These are phyloP conservation scores for Terfezia boudieri DNA, from an alignment of 495 filamentous ascomycete species.

Conservation along the genomic window DNA sequence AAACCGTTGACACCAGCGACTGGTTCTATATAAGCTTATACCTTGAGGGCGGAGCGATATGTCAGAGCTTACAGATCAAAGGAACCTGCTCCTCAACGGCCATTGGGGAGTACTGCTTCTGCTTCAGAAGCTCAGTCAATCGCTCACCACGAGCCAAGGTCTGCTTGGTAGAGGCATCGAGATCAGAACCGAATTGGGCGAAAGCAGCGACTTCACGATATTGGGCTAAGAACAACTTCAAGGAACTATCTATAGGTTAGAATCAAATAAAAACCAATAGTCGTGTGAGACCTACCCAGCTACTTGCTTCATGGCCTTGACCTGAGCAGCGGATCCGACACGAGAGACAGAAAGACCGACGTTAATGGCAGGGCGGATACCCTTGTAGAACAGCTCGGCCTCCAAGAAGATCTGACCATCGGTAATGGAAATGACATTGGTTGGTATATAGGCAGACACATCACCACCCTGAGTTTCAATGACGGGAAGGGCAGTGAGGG, in stretches of 20 bases:
- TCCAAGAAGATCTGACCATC: slow-evolving; percentile 99
- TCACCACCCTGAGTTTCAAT: slow-evolving; percentile 99
- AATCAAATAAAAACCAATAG: background rate
- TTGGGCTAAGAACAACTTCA: slow-evolving; percentile 99
- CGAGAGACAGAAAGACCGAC: slow-evolving; percentile 99
- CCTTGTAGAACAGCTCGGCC: slow-evolving; percentile 99
- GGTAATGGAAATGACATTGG: slow-evolving; percentile 99
- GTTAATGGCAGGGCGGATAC: slow-evolving; percentile 99
- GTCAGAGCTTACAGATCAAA: slow-evolving; percentile 40
- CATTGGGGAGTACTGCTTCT: slow-evolving; percentile 99
- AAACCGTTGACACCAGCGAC: slow-evolving; percentile 92
- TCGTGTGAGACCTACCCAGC: slow-evolving; percentile 28
- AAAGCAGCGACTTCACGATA: slow-evolving; percentile 99
- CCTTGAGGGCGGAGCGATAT: background rate
- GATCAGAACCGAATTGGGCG: slow-evolving; percentile 98
- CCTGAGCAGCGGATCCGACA: slow-evolving; percentile 97
- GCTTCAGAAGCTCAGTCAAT: slow-evolving; percentile 37
- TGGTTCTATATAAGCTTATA: background rate
- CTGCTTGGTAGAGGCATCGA: slow-evolving; percentile 97
- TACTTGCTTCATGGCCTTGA: slow-evolving; percentile 99
- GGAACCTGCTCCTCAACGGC: slow-evolving; percentile 99
- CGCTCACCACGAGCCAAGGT: slow-evolving; percentile 97
- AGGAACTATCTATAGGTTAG: slow-evolving; percentile 32
- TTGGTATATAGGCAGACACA: slow-evolving; percentile 99
- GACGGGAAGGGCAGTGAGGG: slow-evolving; percentile 88